phyloP scores from a whole-genome alignment of 169 alveolate species.

The Fabrea salina region DNA sequence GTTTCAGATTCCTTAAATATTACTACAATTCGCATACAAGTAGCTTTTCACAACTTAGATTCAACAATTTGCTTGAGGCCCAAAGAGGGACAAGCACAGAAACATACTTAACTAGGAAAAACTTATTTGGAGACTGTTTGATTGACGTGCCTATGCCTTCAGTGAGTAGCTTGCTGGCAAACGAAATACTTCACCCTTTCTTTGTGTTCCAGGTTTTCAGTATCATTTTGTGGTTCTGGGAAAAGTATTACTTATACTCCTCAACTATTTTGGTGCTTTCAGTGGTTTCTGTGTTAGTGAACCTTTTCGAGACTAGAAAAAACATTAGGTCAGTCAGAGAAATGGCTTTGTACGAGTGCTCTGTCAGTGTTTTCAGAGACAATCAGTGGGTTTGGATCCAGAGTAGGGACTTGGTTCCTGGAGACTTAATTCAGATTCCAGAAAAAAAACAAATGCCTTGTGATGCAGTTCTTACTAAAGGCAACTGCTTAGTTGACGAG shows the following conservation, averaged over 20 bases:
- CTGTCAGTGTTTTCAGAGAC: slow-evolving; percentile 32
- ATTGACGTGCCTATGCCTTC: slow-evolving; percentile 44
- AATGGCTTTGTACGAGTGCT: slow-evolving; percentile 42
- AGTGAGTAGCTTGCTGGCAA: background rate
- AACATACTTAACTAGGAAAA: background rate
- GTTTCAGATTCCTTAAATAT: background rate
- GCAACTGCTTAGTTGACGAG: slow-evolving; percentile 79
- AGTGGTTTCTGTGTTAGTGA: slow-evolving; percentile 36
- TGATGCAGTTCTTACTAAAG: slow-evolving; percentile 73
- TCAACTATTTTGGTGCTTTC: slow-evolving; percentile 37
- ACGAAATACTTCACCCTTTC: slow-evolving; percentile 59
- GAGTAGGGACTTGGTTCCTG: slow-evolving; percentile 78
- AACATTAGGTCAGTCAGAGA: slow-evolving; percentile 40
- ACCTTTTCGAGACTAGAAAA: slow-evolving; percentile 32
- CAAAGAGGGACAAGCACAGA: background rate
- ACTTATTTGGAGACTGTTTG: slow-evolving; percentile 17
- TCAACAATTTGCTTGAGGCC: background rate
- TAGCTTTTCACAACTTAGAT: background rate
- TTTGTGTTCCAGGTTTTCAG: slow-evolving; percentile 67
- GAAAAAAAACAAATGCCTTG: slow-evolving; percentile 78
- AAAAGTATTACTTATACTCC: slow-evolving; percentile 51
- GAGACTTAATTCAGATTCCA: slow-evolving; percentile 74
- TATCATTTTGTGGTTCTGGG: slow-evolving; percentile 58
- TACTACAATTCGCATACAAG: background rate
- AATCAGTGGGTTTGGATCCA: slow-evolving; percentile 13